A percentile compares a stretch with the other conserved stretches of the same genome.
Evolutionary conservation across 371 early-diverging fungal genomes (phyloP).

Genomic region (Circinella minor): DNA sequence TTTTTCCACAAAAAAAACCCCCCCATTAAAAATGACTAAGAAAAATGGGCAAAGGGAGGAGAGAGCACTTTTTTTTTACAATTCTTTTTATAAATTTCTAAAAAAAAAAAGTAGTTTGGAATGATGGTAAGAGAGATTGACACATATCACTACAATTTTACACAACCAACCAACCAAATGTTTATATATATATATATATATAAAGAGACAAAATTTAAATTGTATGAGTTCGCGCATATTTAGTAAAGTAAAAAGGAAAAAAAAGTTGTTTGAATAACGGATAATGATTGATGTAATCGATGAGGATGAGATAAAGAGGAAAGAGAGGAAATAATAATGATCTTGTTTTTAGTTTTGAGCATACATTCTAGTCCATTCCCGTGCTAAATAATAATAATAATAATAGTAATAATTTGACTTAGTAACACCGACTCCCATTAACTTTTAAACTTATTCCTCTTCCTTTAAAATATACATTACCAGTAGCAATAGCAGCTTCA

Average conservation of each 20-base stretch:
- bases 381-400: constrained; percentile 16
- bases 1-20: background rate
- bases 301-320: no score
- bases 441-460: background rate
- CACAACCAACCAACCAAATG: no score
- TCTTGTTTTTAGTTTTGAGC: constrained; percentile 17
- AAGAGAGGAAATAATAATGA: background rate
- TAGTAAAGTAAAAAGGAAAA: no score
- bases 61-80: background rate
- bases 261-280: no score
- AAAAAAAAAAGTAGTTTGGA: background rate
- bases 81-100: background rate
- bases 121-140: background rate
- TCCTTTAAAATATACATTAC: constrained; percentile 34
- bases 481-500: constrained; percentile 90
- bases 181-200: no score
- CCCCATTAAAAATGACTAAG: no score
- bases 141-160: no score
- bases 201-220: no score
- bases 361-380: constrained; percentile 30
- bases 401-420: background rate
- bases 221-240: no score
- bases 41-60: background rate
- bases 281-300: no score
- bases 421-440: no score